Base-by-base conservation (phyloP, 108 stramenopile species). In the Nitzschia putrida region DNA sequence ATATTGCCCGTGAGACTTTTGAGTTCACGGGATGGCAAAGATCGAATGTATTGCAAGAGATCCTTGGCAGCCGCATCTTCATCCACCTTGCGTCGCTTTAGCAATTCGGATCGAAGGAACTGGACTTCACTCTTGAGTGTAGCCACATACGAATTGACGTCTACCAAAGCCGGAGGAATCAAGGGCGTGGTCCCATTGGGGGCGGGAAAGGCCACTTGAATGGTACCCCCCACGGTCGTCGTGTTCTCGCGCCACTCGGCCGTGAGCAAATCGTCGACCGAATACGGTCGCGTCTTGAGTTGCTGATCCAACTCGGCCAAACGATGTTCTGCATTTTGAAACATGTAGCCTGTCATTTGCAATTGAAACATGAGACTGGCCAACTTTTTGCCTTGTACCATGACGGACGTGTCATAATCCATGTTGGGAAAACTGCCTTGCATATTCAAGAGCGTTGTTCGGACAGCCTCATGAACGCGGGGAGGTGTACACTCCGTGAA, bases 331-430 rank as follows among this genome's bases (percentile, higher is more conserved):
- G 97, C 97, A 81, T 98, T 98, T 79, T 95, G 94, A 68, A 96
- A 96, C 96, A 98, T 96, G 68, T 98, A 98, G 37, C 97, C 97
- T 16, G 96, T 98, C 92, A 98, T 96, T 81, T 98, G 97, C 38
- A 95, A 77, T 71, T 93, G 97, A 82, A 96, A 96, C 95, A 98
- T 96, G 47, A 96, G 84, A 64, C 80, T 86, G n/a, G 96, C 97
- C 47, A 98, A 77, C 8, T 89, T 71, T 68, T 93, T 87, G 34
- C 93, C 92, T 0, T 95, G 95, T 7, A 88, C 91, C 39, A 98
- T 80, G 9, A 91, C 91, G 14, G 91, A 87, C 0, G 97, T 96
- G 39, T 95, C 93, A 74, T 96, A 96, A 14, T 94, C 93, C 82
- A 92, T 86, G 79, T 88, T 84, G 9, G 94, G 93, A 9, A 96